These are phyloP conservation scores for Globisporangium emineosum DNA, from an alignment of 352 stramenopile species.

Conservation along the genomic window DNA sequence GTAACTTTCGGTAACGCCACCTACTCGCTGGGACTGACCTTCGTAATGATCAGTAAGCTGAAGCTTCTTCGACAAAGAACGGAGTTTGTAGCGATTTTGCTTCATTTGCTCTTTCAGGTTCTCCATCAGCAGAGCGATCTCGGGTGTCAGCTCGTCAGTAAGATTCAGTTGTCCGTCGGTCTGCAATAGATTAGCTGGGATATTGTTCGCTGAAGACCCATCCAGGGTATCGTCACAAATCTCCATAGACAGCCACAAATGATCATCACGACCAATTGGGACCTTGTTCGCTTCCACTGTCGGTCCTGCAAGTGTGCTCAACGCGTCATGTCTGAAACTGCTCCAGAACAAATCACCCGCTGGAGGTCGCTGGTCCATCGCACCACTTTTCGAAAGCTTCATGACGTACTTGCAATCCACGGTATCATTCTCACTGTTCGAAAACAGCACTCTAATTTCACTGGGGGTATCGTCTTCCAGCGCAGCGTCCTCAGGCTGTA, in stretches of 20 bases:
- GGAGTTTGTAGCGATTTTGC: slow-evolving; percentile 63
- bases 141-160: slow-evolving; percentile 65
- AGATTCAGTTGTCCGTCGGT: neutral
- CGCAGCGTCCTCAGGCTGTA: neutral
- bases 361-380: neutral
- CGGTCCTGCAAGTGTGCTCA: slow-evolving; percentile 45
- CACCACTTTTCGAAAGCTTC: slow-evolving; percentile 23
- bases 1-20: slow-evolving; percentile 44
- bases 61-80: slow-evolving; percentile 45
- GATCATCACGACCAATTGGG: slow-evolving; percentile 25
- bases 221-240: slow-evolving; percentile 19
- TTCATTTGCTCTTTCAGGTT: slow-evolving; percentile 72
- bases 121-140: slow-evolving; percentile 76
- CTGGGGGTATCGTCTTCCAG: slow-evolving; percentile 4
- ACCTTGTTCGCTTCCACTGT: slow-evolving; percentile 46
- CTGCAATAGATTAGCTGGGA: neutral
- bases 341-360: slow-evolving; percentile 31
- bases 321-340: slow-evolving; percentile 55
- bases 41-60: slow-evolving; percentile 23
- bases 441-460: slow-evolving; percentile 39
- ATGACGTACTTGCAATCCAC: slow-evolving; percentile 41
- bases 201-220: neutral
- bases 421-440: slow-evolving; percentile 23
- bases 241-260: slow-evolving; percentile 63
- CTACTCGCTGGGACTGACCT: slow-evolving; percentile 15